These are phyloP conservation scores for Rhynchosporium agropyri DNA, from an alignment of 2,329 filamentous ascomycete species.

Conservation along the genomic window DNA sequence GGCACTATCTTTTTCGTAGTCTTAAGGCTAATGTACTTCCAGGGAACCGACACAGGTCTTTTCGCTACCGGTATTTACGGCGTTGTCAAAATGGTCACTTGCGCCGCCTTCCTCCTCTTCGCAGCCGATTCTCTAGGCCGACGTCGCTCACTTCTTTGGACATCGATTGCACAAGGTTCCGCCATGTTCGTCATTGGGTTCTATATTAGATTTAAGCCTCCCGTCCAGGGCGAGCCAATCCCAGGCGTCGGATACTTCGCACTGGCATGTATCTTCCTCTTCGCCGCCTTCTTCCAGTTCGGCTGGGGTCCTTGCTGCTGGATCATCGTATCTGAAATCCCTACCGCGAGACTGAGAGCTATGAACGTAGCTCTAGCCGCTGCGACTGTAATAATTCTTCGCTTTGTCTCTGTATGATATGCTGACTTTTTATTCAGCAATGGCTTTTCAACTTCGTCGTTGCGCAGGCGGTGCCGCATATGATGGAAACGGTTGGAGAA, in stretches of 20 bases:
- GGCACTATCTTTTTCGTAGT: constrained; percentile 9
- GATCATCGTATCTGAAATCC: constrained; percentile 72
- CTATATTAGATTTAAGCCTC: constrained; percentile 65
- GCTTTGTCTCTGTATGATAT: too few species aligned
- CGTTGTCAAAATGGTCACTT: constrained; percentile 68
- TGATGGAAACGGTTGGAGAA: constrained; percentile 59
- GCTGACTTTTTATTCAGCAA: constrained; percentile 44
- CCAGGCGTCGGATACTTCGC: constrained; percentile 70
- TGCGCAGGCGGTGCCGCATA: constrained; percentile 66
- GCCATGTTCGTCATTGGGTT: constrained; percentile 71
- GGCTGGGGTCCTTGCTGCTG: constrained; percentile 72
- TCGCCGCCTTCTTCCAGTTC: constrained; percentile 70
- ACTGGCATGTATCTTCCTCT: constrained; percentile 72
- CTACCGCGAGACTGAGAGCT: constrained; percentile 65
- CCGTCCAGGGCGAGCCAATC: constrained; percentile 55
- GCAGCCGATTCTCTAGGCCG: constrained; percentile 71
- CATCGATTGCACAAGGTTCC: constrained; percentile 61
- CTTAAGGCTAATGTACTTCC: constrained; percentile 11
- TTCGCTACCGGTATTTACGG: constrained; percentile 77
- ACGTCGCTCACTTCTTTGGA: constrained; percentile 46
- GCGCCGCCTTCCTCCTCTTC: constrained; percentile 65
- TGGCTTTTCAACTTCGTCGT: constrained; percentile 78
- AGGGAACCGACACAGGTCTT: constrained; percentile 57
- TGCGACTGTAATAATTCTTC: constrained; percentile 47
- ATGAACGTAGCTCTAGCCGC: constrained; percentile 70